These are phyloP conservation scores for Aspergillus panamensis DNA, from an alignment of 495 filamentous ascomycete species.

Conservation along the genomic window DNA sequence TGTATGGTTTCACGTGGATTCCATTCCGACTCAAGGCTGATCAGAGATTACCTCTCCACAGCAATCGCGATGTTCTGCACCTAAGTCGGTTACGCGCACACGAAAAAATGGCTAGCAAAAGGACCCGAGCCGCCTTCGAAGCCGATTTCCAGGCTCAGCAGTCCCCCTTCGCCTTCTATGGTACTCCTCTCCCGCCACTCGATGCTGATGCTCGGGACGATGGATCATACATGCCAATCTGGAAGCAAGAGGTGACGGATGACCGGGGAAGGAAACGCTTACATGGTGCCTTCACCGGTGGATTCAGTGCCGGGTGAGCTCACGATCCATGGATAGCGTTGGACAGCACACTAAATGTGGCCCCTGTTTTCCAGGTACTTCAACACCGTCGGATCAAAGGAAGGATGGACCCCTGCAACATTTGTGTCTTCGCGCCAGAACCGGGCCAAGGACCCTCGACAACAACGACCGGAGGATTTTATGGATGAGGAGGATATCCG, in stretches of 20 bases:
- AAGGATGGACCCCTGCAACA: conserved; percentile 90
- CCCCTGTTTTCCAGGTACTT: conserved; percentile 64
- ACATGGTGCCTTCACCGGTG: conserved; percentile 95
- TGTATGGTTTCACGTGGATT: not conserved
- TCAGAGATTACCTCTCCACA: not conserved
- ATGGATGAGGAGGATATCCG: conserved; percentile 98
- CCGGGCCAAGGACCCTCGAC: conserved; percentile 62
- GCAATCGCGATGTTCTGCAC: conserved; percentile 6
- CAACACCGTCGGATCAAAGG: conserved; percentile 96
- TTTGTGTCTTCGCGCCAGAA: conserved; percentile 88
- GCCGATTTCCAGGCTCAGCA: conserved; percentile 68
- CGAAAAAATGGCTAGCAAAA: conserved; percentile 64
- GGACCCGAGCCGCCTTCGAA: conserved; percentile 73
- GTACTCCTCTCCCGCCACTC: conserved; percentile 78
- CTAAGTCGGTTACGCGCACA: not conserved
- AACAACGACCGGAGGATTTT: conserved; percentile 81
- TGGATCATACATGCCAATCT: conserved; percentile 87
- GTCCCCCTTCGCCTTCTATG: conserved; percentile 78
- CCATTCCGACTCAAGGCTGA: not conserved
- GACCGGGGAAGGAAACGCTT: conserved; percentile 87
- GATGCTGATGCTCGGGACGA: conserved; percentile 81
- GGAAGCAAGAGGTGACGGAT: conserved; percentile 97
- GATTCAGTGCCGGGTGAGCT: conserved; percentile 88
- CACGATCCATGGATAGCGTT: conserved; percentile 22
- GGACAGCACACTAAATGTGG: conserved; percentile 31